phyloP scores from a whole-genome alignment of 1,139 yeast genomes.

The Debaryomyces psychrophilus region DNA sequence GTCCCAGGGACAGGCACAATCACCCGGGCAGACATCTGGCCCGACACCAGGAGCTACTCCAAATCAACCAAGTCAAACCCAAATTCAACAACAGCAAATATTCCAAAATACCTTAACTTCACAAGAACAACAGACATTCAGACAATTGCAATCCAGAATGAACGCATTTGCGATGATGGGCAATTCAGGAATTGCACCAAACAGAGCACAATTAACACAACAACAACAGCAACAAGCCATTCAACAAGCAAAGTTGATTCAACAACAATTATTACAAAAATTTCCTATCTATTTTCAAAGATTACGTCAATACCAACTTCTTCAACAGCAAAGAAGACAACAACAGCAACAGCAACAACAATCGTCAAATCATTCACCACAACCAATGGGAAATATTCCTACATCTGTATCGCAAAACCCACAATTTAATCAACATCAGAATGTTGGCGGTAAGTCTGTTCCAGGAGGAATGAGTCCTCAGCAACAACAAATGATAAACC shows the following conservation, averaged over 20 bases:
- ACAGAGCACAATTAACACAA: slow-evolving; percentile 44
- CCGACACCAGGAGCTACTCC: slow-evolving; percentile 10
- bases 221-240: slow-evolving; percentile 52
- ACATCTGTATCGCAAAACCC: slow-evolving; percentile 14
- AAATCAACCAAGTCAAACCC: slow-evolving; percentile 29
- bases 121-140: slow-evolving; percentile 49
- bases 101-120: slow-evolving; percentile 47
- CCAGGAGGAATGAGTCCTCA: slow-evolving; percentile 17
- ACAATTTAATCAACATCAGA: slow-evolving; percentile 15
- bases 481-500: slow-evolving; percentile 21
- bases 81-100: slow-evolving; percentile 51
- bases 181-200: slow-evolving; percentile 49
- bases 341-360: slow-evolving; percentile 25
- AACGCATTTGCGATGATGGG: slow-evolving; percentile 50
- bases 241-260: slow-evolving; percentile 47
- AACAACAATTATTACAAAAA: slow-evolving; percentile 47
- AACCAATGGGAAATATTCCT: slow-evolving; percentile 13
- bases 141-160: slow-evolving; percentile 47
- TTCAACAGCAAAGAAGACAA: slow-evolving; percentile 41
- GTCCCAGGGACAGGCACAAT: slow-evolving; percentile 4
- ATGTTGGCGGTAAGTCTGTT: slow-evolving; percentile 21
- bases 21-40: neutral
- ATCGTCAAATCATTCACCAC: slow-evolving; percentile 11
- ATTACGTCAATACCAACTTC: slow-evolving; percentile 43
- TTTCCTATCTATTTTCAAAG: slow-evolving; percentile 51